Percentiles rank a stretch among this genome's conserved stretches.
Conservation (phyloP, 2,329 filamentous ascomycete genomes). For the Cordyceps cateniannulata region DNA sequence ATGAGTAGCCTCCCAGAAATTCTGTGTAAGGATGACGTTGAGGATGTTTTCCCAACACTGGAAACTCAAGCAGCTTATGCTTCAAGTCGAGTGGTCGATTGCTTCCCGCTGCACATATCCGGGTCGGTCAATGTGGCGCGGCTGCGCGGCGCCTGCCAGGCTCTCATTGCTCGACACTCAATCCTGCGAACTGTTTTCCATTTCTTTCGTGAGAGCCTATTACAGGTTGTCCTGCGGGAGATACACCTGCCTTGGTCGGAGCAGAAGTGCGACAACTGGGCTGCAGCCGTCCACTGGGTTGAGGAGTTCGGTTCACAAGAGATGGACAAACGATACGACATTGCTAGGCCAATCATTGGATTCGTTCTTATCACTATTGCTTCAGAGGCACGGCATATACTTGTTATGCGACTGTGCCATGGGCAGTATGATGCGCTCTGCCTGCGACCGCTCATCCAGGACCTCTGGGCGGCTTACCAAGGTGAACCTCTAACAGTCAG, state of each 20-base stretch:
- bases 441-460: not conserved
- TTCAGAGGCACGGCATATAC: not conserved
- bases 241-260: not conserved
- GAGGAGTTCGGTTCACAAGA: not conserved
- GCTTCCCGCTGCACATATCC: conserved; percentile 4
- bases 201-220: not conserved
- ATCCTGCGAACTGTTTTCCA: not conserved
- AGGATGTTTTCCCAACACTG: not conserved
- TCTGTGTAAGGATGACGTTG: not conserved
- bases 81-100: not conserved
- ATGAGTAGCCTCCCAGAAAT: not conserved
- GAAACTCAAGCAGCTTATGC: not conserved
- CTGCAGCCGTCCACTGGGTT: not conserved
- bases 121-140: not conserved
- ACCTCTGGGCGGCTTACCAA: not conserved
- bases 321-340: conserved; percentile 1
- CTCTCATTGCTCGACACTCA: not conserved
- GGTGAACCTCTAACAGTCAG: not conserved
- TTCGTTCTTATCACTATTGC: not conserved
- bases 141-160: not conserved
- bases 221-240: not conserved
- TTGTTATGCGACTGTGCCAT: not conserved
- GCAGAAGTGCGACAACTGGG: not conserved
- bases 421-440: conserved; percentile 2
- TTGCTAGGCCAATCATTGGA: not conserved